phyloP scores from a whole-genome alignment of 208 protist species.

The Leishmania mexicana region DNA sequence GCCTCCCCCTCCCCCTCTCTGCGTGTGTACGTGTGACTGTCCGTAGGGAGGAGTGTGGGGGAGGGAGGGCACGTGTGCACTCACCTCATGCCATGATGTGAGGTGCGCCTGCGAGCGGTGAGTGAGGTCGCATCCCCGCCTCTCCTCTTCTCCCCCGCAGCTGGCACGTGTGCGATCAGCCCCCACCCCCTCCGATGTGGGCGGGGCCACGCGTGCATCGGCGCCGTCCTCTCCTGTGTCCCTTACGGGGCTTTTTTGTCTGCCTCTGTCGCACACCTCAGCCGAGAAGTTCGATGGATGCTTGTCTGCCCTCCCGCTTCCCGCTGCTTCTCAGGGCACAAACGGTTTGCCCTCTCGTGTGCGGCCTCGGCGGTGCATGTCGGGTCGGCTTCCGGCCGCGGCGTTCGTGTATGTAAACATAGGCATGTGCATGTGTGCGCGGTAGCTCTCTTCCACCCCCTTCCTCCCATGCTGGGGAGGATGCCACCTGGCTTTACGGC shows the following conservation, averaged over 20 bases:
- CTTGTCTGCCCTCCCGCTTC: background rate
- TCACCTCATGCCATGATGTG: background rate
- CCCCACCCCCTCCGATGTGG: background rate
- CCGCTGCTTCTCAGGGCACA: background rate
- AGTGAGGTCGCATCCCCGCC: background rate
- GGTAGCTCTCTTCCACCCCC: background rate
- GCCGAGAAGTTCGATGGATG: background rate
- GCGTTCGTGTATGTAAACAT: background rate
- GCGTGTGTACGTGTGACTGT: background rate
- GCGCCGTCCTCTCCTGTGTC: too few species aligned
- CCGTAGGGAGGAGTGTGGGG: background rate
- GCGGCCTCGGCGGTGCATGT: background rate
- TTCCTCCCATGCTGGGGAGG: background rate
- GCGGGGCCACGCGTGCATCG: background rate
- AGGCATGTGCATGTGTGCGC: background rate
- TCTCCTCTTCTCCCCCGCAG: background rate
- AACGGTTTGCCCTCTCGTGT: background rate
- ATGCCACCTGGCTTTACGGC: background rate
- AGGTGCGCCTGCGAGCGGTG: background rate
- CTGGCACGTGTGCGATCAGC: background rate
- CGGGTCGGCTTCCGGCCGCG: background rate
- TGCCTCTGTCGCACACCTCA: background rate
- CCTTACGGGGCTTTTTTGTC: background rate
- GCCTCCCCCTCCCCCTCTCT: background rate
- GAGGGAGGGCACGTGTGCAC: background rate